Conservation (phyloP, 225 moss, liverwort and hornwort genomes). For the Anthoceros angustus region DNA sequence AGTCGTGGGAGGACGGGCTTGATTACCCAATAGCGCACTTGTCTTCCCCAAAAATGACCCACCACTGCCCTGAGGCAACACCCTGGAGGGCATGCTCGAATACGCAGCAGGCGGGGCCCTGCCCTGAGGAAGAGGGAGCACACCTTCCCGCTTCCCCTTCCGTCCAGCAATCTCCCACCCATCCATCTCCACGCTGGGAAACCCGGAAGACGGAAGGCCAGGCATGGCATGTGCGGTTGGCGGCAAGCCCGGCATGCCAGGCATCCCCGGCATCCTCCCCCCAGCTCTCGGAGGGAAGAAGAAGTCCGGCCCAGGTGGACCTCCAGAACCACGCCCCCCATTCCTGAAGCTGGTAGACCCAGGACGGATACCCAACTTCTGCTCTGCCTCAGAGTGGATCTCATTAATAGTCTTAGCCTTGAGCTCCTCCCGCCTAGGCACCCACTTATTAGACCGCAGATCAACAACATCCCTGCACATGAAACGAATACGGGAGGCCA, state of each 20-base stretch:
- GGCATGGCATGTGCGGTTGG: conserved; percentile 20
- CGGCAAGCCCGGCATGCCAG: conserved; percentile 10
- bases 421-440: conserved; percentile 51
- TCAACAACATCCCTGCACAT: conserved; percentile 62
- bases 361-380: conserved; percentile 41
- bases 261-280: conserved; percentile 18
- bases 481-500: conserved; percentile 48
- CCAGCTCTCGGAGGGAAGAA: conserved; percentile 11
- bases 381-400: conserved; percentile 68
- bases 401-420: conserved; percentile 69
- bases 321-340: conserved; percentile 17
- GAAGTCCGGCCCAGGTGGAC: conserved; percentile 8
- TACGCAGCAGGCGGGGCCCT: conserved; percentile 1
- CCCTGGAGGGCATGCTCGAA: conserved; percentile 24
- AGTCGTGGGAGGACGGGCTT: conserved; percentile 13
- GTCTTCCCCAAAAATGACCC: conserved; percentile 49
- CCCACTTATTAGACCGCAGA: conserved; percentile 50
- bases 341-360: conserved; percentile 39
- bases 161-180: conserved; percentile 12
- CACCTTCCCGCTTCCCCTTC: conserved; percentile 12
- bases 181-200: conserved; percentile 11
- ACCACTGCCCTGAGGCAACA: conserved; percentile 43
- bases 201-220: conserved; percentile 24
- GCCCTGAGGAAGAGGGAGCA: conserved; percentile 10
- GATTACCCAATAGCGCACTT: conserved; percentile 59